Conservation (phyloP, 1,139 yeast species). For the Yamadazyma dushanensis region DNA sequence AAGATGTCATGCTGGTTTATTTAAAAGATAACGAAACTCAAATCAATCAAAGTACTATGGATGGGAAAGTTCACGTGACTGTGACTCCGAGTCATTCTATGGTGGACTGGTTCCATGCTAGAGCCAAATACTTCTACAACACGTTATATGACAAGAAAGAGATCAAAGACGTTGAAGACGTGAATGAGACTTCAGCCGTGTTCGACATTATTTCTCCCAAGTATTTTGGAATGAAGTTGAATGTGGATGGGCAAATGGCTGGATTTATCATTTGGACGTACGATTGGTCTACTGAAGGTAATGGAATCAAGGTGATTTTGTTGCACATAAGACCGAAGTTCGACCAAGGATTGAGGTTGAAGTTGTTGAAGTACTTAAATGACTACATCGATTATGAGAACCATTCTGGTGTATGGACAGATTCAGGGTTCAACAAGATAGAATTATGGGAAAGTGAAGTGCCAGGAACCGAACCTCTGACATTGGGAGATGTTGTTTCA, state of each 20-base stretch:
- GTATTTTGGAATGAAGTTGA: slow-evolving; percentile 33
- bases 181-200: slow-evolving; percentile 20
- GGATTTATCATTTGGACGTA: slow-evolving; percentile 44
- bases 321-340: slow-evolving; percentile 19
- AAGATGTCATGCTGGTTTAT: slow-evolving; percentile 24
- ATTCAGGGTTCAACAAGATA: slow-evolving; percentile 19
- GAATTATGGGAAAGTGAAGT: slow-evolving; percentile 41
- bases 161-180: slow-evolving; percentile 11
- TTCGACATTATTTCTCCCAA: slow-evolving; percentile 27
- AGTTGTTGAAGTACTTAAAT: slow-evolving; percentile 24
- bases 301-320: slow-evolving; percentile 31
- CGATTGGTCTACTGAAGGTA: slow-evolving; percentile 31
- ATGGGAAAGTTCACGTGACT: slow-evolving; percentile 31
- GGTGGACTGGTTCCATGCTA: slow-evolving; percentile 47
- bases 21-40: slow-evolving; percentile 20
- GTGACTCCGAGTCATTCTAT: slow-evolving; percentile 29
- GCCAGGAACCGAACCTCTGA: slow-evolving; percentile 11
- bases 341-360: slow-evolving; percentile 20
- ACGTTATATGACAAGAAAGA: slow-evolving; percentile 19
- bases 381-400: slow-evolving; percentile 13
- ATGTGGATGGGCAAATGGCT: slow-evolving; percentile 16
- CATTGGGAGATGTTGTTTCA: slow-evolving; percentile 22
- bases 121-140: slow-evolving; percentile 39
- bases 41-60: slow-evolving; percentile 18
- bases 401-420: background rate